Percentiles rank a stretch among this genome's conserved stretches.
These are phyloP conservation scores for Rutidosis leptorrhynchoides DNA, from an alignment of 129 eudicot genomes.

Conservation along the genomic window DNA sequence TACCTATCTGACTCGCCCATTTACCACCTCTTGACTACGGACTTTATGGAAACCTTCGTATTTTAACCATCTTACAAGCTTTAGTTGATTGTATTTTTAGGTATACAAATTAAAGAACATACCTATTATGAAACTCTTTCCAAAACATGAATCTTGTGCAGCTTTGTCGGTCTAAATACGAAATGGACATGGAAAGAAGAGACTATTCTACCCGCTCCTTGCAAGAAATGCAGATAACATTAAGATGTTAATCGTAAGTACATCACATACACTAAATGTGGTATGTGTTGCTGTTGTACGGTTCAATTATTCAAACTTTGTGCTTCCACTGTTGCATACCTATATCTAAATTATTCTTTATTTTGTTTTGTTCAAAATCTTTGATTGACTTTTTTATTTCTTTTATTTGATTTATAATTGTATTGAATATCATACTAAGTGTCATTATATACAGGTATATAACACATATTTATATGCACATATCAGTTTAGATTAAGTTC, in stretches of 20 bases:
- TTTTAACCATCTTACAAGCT: neutral
- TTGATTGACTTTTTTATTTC: neutral
- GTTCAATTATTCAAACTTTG: neutral
- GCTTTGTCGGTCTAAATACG: slow-evolving; percentile 34
- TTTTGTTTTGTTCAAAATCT: neutral
- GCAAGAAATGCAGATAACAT: slow-evolving; percentile 44
- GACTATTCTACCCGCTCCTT: slow-evolving; percentile 28
- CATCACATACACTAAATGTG: neutral
- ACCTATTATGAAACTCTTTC: slow-evolving; percentile 1
- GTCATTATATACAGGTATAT: no score
- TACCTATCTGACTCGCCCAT: neutral
- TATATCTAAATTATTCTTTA: neutral
- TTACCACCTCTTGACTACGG: neutral
- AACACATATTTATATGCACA: no score
- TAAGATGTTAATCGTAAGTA: neutral
- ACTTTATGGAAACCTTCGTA: neutral
- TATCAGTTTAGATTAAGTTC: no score
- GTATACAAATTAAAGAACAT: slow-evolving; percentile 16
- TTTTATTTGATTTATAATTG: no score
- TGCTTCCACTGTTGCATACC: neutral
- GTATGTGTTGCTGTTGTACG: slow-evolving; percentile 15
- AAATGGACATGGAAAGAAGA: slow-evolving; percentile 55
- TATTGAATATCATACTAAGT: no score
- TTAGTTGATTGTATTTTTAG: slow-evolving; percentile 37
- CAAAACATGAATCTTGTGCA: slow-evolving; percentile 34